These are phyloP conservation scores for Avicennia marina DNA, from an alignment of 257 asterid species.

Conservation along the genomic window DNA sequence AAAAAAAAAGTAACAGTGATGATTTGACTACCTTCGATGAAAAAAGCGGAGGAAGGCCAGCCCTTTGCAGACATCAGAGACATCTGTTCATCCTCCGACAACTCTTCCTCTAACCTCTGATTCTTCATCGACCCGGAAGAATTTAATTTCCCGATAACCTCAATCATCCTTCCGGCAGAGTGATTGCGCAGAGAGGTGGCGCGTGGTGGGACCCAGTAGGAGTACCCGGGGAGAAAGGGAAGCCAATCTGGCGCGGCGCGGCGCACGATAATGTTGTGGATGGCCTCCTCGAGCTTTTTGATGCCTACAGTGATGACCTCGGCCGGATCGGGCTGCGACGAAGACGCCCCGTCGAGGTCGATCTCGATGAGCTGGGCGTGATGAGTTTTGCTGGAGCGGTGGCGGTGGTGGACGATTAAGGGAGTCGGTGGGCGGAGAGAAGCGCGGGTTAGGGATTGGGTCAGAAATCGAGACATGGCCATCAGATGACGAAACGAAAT, in stretches of 20 bases:
- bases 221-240: slow-evolving; percentile 35
- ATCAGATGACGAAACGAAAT: background rate
- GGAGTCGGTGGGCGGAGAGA: slow-evolving; percentile 20
- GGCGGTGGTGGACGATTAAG: slow-evolving; percentile 28
- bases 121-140: background rate
- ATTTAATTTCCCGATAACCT: slow-evolving; percentile 20
- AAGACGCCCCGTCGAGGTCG: slow-evolving; percentile 30
- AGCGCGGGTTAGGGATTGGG: slow-evolving; percentile 27
- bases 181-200: slow-evolving; percentile 9
- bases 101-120: slow-evolving; percentile 6
- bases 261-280: slow-evolving; percentile 32
- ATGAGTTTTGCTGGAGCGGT: slow-evolving; percentile 31
- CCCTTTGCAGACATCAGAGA: slow-evolving; percentile 26
- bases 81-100: slow-evolving; percentile 32
- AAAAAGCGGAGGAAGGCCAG: slow-evolving; percentile 36
- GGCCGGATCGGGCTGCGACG: slow-evolving; percentile 28
- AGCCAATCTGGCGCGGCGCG: slow-evolving; percentile 48
- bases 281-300: slow-evolving; percentile 34
- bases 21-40: slow-evolving; percentile 23
- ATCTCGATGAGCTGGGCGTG: slow-evolving; percentile 31
- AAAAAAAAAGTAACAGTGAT: background rate
- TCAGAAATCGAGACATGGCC: slow-evolving; percentile 29
- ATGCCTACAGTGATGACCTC: slow-evolving; percentile 31
- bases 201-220: slow-evolving; percentile 43
- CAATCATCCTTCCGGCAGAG: slow-evolving; percentile 20